Percentiles rank a stretch among this genome's conserved stretches.
These are phyloP conservation scores for Jackrogersella multiformis DNA, from an alignment of 495 filamentous ascomycete genomes.

Conservation along the genomic window DNA sequence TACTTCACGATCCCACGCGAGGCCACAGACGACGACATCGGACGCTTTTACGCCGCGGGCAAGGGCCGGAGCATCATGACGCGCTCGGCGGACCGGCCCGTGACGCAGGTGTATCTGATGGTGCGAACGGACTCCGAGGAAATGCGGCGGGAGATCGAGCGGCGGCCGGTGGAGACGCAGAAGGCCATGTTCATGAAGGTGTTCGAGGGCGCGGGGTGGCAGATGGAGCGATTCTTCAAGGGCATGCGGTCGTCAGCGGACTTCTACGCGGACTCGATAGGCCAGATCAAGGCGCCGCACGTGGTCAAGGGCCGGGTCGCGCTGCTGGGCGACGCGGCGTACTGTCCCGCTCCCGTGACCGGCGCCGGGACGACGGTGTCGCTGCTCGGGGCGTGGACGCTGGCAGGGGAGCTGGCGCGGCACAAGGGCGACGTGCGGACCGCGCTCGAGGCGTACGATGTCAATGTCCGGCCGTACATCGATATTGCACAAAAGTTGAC, in stretches of 20 bases:
- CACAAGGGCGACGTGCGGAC: conserved; percentile 35
- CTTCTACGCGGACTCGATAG: conserved; percentile 51
- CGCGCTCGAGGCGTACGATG: conserved; percentile 56
- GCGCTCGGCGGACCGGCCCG: conserved; percentile 23
- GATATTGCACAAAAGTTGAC: conserved; percentile 49
- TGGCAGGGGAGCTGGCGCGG: conserved; percentile 62
- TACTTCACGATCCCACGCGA: conserved; percentile 22
- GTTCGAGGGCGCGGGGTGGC: conserved; percentile 33
- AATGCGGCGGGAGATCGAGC: conserved; percentile 11
- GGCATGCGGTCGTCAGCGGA: conserved; percentile 34
- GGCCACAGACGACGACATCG: conserved; percentile 18
- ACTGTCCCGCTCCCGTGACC: conserved; percentile 55
- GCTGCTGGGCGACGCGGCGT: conserved; percentile 62
- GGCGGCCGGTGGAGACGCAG: conserved; percentile 19
- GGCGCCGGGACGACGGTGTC: conserved; percentile 61
- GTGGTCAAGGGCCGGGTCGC: conserved; percentile 55
- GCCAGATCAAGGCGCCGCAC: conserved; percentile 53
- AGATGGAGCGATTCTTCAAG: conserved; percentile 24
- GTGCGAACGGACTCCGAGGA: conserved; percentile 38
- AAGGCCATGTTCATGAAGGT: conserved; percentile 25
- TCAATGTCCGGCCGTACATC: conserved; percentile 52
- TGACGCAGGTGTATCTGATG: conserved; percentile 40
- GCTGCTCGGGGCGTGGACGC: conserved; percentile 59
- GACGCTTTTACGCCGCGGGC: conserved; percentile 36
- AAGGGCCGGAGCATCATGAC: conserved; percentile 9